Percentiles rank a stretch among this genome's conserved stretches.
These are phyloP conservation scores for Juncus effusus DNA, from an alignment of 176 grass and related monocot genomes.

Conservation along the genomic window DNA sequence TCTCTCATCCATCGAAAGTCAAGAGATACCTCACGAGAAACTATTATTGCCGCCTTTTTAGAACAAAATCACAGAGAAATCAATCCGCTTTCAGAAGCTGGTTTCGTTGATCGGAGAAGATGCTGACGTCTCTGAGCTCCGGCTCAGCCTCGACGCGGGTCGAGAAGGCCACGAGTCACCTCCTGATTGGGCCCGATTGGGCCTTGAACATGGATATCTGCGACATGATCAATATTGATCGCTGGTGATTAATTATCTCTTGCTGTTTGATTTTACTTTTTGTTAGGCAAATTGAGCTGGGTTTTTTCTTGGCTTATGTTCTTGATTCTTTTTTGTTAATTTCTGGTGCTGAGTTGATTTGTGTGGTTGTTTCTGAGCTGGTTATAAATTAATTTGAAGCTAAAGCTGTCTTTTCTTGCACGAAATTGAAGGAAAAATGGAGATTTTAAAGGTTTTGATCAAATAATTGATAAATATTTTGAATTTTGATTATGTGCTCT, in stretches of 20 bases:
- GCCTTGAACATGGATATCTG: slow-evolving; percentile 88
- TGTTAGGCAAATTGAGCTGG: neutral
- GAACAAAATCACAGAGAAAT: neutral
- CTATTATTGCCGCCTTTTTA: neutral
- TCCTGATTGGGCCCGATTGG: slow-evolving; percentile 86
- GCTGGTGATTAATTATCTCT: slow-evolving; percentile 36
- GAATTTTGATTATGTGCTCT: neutral
- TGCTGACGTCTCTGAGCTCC: slow-evolving; percentile 14
- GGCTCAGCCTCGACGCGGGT: slow-evolving; percentile 43
- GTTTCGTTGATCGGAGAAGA: slow-evolving; percentile 15
- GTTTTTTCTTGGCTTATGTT: neutral
- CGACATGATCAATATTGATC: slow-evolving; percentile 70
- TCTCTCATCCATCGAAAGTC: slow-evolving; percentile 2
- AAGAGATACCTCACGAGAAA: neutral
- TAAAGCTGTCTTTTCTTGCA: neutral
- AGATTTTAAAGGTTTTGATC: too few species aligned
- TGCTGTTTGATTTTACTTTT: slow-evolving; percentile 3
- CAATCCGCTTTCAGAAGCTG: slow-evolving; percentile 3
- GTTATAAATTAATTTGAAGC: neutral
- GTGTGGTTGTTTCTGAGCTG: slow-evolving; percentile 8
- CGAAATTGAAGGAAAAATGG: neutral
- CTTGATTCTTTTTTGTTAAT: neutral
- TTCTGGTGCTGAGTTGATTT: slow-evolving; percentile 5
- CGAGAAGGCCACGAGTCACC: slow-evolving; percentile 83
- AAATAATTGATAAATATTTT: neutral